Evolutionary conservation across 331 rosid genomes (phyloP), one percentile per base, ranked within the genome.

Genomic region (Rosa hybrid): DNA sequence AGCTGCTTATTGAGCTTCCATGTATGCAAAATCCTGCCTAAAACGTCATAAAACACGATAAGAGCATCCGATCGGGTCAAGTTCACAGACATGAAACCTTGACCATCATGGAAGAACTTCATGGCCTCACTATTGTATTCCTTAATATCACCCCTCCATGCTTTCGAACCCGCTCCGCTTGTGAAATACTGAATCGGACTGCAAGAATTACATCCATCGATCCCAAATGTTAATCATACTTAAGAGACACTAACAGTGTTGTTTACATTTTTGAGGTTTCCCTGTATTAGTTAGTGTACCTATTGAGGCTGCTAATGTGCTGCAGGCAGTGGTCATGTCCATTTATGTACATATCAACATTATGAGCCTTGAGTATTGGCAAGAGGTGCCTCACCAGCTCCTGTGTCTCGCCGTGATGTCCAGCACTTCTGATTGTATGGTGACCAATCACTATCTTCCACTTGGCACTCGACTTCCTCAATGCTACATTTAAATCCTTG

Each of bases 361-460:
- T 63, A 54, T 70, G 57, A 25, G 74, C 81, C 68, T 76, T 64
- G 65, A 81, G 84, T 4, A 76, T 9, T 16, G 84, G 84, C 48
- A 81, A 57, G n/a, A 81, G 77, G 23, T 14, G 44, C 14, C 70
- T 12, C 38, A 69, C 45, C 5, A 81, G 81, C 56, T 81, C 84
- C 49, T 18, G 42, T 34, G 84, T 81, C 41, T 81, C 81, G 59
- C 84, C 84, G 54, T 76, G 84, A 71, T 82, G 82, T 13, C 85
- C 85, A 5, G 42, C 85, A 70, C 82, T 77, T 82, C 82, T 77
- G 41, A 82, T 82, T 23, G 85, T 44, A 51, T 77, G 85, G 75
- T 82, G 82, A 82, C 82, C 81, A 9, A 77, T 50, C 62, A 82
- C 85, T 17, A 82, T 77, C 81, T 82, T 82, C 85, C 85, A 82